Evolutionary conservation across 306 rosid species (phyloP).

Genomic region (Vicia sativa): DNA sequence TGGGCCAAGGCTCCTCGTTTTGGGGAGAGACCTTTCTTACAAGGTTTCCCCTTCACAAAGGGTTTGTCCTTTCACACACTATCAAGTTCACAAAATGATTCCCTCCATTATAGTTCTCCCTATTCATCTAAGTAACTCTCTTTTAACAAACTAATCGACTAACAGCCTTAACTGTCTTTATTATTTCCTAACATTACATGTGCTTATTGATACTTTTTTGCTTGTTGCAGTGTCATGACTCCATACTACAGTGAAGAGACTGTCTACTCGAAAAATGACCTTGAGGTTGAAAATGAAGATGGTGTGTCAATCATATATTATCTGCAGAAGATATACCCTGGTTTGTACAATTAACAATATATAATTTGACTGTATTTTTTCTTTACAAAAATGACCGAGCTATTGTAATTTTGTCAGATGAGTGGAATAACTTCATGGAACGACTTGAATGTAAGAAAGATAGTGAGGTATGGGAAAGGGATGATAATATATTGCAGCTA

Average conservation of each 20-base stretch:
- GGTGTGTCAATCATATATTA: slow-evolving; percentile 91
- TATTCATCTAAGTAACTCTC: slow-evolving; percentile 11
- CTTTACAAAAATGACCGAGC: slow-evolving; percentile 24
- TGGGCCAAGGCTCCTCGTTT: slow-evolving; percentile 6
- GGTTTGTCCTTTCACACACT: slow-evolving; percentile 2
- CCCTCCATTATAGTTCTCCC: background rate
- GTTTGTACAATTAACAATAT: slow-evolving; percentile 50
- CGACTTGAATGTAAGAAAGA: slow-evolving; percentile 81
- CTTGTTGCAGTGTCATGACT: slow-evolving; percentile 76
- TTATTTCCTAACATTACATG: slow-evolving; percentile 26
- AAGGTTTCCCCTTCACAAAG: slow-evolving; percentile 8
- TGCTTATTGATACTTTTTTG: slow-evolving; percentile 28
- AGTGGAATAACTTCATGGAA: slow-evolving; percentile 98
- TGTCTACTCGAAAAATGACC: slow-evolving; percentile 87
- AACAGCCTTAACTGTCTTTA: background rate
- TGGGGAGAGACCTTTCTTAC: slow-evolving; percentile 6
- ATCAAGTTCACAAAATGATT: slow-evolving; percentile 7
- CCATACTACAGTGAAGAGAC: slow-evolving; percentile 99
- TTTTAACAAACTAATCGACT: slow-evolving; percentile 2
- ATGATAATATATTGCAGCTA: slow-evolving; percentile 80
- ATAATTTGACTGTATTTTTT: slow-evolving; percentile 32
- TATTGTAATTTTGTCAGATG: slow-evolving; percentile 60
- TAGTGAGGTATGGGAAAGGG: slow-evolving; percentile 85
- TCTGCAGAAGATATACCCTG: slow-evolving; percentile 96
- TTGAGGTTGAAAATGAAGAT: slow-evolving; percentile 96